Conservation (phyloP, 2,329 filamentous ascomycete species). For the Ophiocordyceps australis region DNA sequence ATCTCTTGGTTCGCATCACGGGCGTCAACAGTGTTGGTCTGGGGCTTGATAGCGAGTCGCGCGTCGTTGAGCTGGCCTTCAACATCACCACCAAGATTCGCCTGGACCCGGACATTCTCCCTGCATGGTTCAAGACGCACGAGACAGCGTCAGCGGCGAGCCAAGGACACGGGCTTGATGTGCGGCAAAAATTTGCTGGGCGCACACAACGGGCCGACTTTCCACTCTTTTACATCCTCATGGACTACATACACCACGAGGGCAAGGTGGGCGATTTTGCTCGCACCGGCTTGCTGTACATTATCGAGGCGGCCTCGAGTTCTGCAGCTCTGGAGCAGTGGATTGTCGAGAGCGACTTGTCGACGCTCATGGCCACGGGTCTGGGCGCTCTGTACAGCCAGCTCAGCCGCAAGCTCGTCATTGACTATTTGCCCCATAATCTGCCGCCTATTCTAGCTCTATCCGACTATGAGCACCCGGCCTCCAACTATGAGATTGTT, state of each 20-base stretch:
- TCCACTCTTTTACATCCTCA: constrained; percentile 83
- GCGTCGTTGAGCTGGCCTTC: constrained; percentile 84
- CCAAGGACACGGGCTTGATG: constrained; percentile 27
- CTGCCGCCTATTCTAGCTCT: constrained; percentile 72
- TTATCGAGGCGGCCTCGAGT: constrained; percentile 81
- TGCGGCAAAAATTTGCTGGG: constrained; percentile 67
- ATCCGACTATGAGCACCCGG: constrained; percentile 69
- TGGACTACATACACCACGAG: constrained; percentile 94
- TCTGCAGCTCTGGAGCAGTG: constrained; percentile 76
- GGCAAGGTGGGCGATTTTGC: constrained; percentile 93
- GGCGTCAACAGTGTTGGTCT: constrained; percentile 56
- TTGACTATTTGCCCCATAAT: constrained; percentile 55
- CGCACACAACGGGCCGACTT: constrained; percentile 84
- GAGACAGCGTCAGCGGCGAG: constrained; percentile 7
- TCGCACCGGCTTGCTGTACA: constrained; percentile 80
- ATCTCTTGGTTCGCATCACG: constrained; percentile 64
- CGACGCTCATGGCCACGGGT: constrained; percentile 92
- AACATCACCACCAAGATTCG: constrained; percentile 94
- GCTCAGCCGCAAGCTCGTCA: constrained; percentile 59
- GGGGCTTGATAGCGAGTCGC: constrained; percentile 65
- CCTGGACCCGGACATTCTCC: constrained; percentile 68
- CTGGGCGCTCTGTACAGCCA: constrained; percentile 59
- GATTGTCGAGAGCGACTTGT: constrained; percentile 93
- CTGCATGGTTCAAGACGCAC: constrained; percentile 71
- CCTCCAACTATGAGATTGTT: constrained; percentile 52